phyloP scores from a whole-genome alignment of 192 early-diverging fungal genomes.

The Kickxella alabastrina region DNA sequence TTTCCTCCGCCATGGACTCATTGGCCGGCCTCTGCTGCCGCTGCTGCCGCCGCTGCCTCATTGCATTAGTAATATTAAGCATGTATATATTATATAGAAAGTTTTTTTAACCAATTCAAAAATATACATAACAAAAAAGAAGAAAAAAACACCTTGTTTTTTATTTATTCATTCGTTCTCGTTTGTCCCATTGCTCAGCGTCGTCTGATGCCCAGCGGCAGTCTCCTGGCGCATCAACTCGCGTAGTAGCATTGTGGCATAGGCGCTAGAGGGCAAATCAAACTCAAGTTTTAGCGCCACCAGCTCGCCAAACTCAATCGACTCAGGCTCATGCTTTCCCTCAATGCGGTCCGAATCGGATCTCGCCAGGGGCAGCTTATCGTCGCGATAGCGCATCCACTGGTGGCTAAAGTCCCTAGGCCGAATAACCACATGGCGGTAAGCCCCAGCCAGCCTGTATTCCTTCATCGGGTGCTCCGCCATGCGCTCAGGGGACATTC shows the following conservation, averaged over 20 bases:
- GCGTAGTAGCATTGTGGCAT: constrained; percentile 96
- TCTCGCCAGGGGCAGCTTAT: constrained; percentile 51
- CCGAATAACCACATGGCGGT: constrained; percentile 59
- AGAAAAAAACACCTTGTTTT: background rate
- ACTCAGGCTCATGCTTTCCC: constrained; percentile 40
- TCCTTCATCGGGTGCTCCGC: constrained; percentile 56
- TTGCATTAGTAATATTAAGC: constrained; percentile 34
- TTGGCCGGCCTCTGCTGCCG: too few species aligned
- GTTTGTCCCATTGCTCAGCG: constrained; percentile 18
- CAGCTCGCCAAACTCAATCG: constrained; percentile 59
- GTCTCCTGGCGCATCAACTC: constrained; percentile 76
- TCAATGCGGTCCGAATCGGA: constrained; percentile 65
- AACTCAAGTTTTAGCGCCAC: constrained; percentile 73
- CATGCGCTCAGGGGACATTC: constrained; percentile 66
- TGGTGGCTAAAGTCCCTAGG: constrained; percentile 60
- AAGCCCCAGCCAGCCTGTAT: constrained; percentile 62
- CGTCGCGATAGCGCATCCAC: constrained; percentile 65
- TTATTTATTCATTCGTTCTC: background rate
- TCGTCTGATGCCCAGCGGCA: constrained; percentile 53
- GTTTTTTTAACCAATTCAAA: background rate
- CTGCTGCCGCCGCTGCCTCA: constrained; percentile 28
- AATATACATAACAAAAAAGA: background rate
- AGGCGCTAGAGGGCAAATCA: constrained; percentile 76
- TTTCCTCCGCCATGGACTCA: too few species aligned
- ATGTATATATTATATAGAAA: too few species aligned